Percentiles rank a stretch among this genome's conserved stretches.
Evolutionary conservation across 371 early-diverging fungal genomes (phyloP).

Genomic region (Mortierella sp.): DNA sequence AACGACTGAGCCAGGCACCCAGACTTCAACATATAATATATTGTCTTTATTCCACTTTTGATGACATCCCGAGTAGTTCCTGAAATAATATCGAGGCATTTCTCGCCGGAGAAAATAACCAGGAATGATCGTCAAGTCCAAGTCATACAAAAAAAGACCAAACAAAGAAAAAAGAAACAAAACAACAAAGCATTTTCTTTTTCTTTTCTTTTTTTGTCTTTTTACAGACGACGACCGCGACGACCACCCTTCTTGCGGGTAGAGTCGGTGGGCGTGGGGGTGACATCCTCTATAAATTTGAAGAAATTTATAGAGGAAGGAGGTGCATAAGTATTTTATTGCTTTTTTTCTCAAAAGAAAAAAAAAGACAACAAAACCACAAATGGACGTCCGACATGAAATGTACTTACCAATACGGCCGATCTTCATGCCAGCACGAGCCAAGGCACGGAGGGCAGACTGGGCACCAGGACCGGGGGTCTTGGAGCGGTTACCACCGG

Average conservation of each 20-base stretch:
- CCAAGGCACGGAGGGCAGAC: conserved; percentile 99
- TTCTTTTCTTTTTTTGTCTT: neutral
- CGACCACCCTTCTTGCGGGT: conserved; percentile 99
- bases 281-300: conserved; percentile 88
- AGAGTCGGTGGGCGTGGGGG: conserved; percentile 99
- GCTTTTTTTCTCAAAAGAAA: neutral
- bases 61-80: too few relatives aligned
- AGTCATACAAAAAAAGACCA: too few relatives aligned
- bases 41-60: too few relatives aligned
- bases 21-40: too few relatives aligned
- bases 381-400: conserved; percentile 36
- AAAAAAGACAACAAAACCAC: conserved; percentile 16
- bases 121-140: too few relatives aligned
- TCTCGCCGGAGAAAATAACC: too few relatives aligned
- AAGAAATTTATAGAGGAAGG: conserved; percentile 16
- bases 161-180: too few relatives aligned
- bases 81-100: too few relatives aligned
- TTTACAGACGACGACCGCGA: conserved; percentile 99
- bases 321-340: neutral
- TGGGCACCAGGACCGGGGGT: conserved; percentile 99
- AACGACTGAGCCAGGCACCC: too few relatives aligned
- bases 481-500: conserved; percentile 99
- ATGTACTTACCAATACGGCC: conserved; percentile 44
- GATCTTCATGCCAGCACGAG: conserved; percentile 91
- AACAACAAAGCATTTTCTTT: too few relatives aligned